Evolutionary conservation across 2,329 filamentous ascomycete species (phyloP).

Genomic region (Reticulascus tulasneorum): DNA sequence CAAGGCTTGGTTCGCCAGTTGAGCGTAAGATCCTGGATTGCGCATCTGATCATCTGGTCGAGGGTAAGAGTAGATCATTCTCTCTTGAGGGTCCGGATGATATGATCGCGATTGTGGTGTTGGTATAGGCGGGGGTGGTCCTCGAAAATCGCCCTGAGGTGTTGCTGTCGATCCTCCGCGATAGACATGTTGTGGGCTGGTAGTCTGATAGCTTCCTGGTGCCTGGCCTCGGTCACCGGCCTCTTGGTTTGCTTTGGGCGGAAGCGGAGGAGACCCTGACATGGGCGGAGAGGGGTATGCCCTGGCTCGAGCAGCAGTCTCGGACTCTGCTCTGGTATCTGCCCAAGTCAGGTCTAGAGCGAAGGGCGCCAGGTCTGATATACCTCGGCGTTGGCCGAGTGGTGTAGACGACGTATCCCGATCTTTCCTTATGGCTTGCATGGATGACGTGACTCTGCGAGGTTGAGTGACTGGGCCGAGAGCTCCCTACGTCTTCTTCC

Average conservation of each 20-base stretch:
- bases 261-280: conserved; percentile 63
- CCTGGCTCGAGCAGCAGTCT: conserved; percentile 50
- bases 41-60: conserved; percentile 32
- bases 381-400: conserved; percentile 57
- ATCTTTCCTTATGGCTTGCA: conserved; percentile 48
- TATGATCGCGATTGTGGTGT: conserved; percentile 28
- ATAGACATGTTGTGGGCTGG: conserved; percentile 47
- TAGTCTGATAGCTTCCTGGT: conserved; percentile 37
- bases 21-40: conserved; percentile 21
- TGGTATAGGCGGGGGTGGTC: conserved; percentile 8
- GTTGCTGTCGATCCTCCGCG: conserved; percentile 31
- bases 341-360: conserved; percentile 53
- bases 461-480: conserved; percentile 15
- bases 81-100: conserved; percentile 32
- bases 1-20: conserved; percentile 11
- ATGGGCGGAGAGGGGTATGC: conserved; percentile 71
- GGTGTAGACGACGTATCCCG: conserved; percentile 40
- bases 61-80: conserved; percentile 34
- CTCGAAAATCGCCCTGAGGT: conserved; percentile 32
- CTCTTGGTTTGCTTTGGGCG: conserved; percentile 56
- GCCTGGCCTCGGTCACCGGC: conserved; percentile 49
- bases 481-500: conserved; percentile 9
- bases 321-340: conserved; percentile 45
- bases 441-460: conserved; percentile 35
- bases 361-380: conserved; percentile 50